These are phyloP conservation scores for Limonium bicolor DNA, from an alignment of 148 eudicot genomes.

Conservation along the genomic window DNA sequence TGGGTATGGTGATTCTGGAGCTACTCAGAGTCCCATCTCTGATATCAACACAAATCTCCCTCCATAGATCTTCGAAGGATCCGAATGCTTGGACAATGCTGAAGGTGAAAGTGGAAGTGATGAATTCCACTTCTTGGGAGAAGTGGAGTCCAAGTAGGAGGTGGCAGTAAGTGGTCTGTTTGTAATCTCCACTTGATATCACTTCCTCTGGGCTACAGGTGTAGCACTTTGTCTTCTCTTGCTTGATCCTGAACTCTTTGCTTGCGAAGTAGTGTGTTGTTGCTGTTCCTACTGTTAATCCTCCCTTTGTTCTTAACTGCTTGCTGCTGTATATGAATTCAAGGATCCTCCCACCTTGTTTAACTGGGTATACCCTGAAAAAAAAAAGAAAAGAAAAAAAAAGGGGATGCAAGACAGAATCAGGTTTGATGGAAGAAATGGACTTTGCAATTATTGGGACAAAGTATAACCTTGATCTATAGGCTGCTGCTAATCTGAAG, in stretches of 20 bases:
- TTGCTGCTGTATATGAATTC: conserved; percentile 76
- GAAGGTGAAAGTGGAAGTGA: conserved; percentile 59
- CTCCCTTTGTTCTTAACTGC: conserved; percentile 50
- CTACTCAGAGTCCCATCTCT: conserved; percentile 28
- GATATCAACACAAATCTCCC: conserved; percentile 38
- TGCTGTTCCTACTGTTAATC: conserved; percentile 54
- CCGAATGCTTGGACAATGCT: conserved; percentile 49
- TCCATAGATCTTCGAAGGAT: conserved; percentile 45
- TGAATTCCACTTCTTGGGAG: conserved; percentile 32
- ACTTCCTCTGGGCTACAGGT: conserved; percentile 61
- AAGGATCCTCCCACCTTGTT: conserved; percentile 40
- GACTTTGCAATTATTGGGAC: conserved; percentile 4
- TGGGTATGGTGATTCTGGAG: conserved; percentile 23
- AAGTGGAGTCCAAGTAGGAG: conserved; percentile 52
- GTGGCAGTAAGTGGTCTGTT: conserved; percentile 63
- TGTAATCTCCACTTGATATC: conserved; percentile 46
- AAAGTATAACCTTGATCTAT: conserved; percentile 57
- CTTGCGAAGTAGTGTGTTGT: conserved; percentile 59
- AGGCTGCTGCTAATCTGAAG: conserved; percentile 54
- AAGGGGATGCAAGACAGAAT: not conserved
- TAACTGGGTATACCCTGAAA: conserved; percentile 45
- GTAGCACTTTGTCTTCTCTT: conserved; percentile 26
- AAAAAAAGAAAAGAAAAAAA: not conserved
- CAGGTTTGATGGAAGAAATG: not conserved
- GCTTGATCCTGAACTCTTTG: conserved; percentile 46